phyloP scores from a whole-genome alignment of 495 filamentous ascomycete genomes.

The Ramalina intermedia region DNA sequence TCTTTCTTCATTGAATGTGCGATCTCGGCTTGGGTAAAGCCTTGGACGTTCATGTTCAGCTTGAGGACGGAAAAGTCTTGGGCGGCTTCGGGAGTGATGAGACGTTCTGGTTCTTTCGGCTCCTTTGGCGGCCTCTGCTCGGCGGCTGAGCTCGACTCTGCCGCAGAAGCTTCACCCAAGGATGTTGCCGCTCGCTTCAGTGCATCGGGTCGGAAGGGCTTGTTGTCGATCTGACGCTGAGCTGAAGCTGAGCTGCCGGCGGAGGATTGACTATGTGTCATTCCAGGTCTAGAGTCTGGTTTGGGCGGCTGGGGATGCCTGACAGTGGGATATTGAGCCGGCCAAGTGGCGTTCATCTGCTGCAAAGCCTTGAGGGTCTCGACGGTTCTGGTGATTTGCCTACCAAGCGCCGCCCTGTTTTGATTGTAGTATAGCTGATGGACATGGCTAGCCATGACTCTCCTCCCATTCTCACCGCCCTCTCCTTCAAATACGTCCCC shows the following conservation, averaged over 20 bases:
- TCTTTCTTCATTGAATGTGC: slow-evolving; percentile 93
- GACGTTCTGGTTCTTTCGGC: slow-evolving; percentile 48
- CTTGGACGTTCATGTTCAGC: slow-evolving; percentile 80
- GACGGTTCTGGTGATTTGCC: slow-evolving; percentile 70
- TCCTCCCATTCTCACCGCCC: slow-evolving; percentile 43
- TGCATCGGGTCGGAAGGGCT: slow-evolving; percentile 32
- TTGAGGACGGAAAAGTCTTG: slow-evolving; percentile 94
- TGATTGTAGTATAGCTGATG: slow-evolving; percentile 73
- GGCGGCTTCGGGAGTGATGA: slow-evolving; percentile 85
- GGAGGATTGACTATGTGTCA: slow-evolving; percentile 41
- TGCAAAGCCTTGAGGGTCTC: slow-evolving; percentile 70
- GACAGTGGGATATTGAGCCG: slow-evolving; percentile 85
- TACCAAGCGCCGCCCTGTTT: slow-evolving; percentile 70
- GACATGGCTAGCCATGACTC: slow-evolving; percentile 52
- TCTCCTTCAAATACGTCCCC: slow-evolving; percentile 39
- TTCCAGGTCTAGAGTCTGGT: slow-evolving; percentile 28
- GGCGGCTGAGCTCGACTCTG: slow-evolving; percentile 59
- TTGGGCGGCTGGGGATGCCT: slow-evolving; percentile 29
- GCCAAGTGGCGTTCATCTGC: slow-evolving; percentile 82
- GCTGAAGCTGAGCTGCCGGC: slow-evolving; percentile 18
- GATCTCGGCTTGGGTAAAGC: slow-evolving; percentile 71
- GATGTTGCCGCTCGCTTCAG: slow-evolving; percentile 61
- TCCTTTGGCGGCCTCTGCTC: slow-evolving; percentile 30
- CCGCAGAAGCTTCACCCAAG: slow-evolving; percentile 39
- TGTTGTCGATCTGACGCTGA: slow-evolving; percentile 20